A percentile compares a stretch with the other conserved stretches of the same genome.
phyloP scores from a whole-genome alignment of 2,329 filamentous ascomycete species.

The Ceratocystis ficicola region DNA sequence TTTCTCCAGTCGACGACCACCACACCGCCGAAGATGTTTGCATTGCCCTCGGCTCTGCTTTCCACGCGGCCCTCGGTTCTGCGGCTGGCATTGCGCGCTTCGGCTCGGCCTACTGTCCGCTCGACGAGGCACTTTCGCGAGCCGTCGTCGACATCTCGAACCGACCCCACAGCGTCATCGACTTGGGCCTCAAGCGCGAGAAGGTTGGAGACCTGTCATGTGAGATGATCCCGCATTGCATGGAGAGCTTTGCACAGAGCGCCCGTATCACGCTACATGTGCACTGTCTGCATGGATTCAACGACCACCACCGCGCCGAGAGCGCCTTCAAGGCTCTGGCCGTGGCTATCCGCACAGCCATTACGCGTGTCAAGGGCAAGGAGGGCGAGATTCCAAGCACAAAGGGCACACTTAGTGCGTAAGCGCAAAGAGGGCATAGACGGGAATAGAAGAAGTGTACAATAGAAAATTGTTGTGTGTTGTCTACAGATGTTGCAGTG shows the following conservation, averaged over 20 bases:
- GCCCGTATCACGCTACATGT: slow-evolving; percentile 91
- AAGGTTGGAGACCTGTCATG: slow-evolving; percentile 86
- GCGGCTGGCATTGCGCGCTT: slow-evolving; percentile 78
- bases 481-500: background rate
- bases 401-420: slow-evolving; percentile 72
- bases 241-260: slow-evolving; percentile 86
- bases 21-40: slow-evolving; percentile 95
- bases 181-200: slow-evolving; percentile 76
- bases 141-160: slow-evolving; percentile 93
- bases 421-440: background rate
- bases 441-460: background rate
- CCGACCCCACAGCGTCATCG: slow-evolving; percentile 71
- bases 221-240: slow-evolving; percentile 94
- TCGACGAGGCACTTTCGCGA: slow-evolving; percentile 88
- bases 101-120: slow-evolving; percentile 79
- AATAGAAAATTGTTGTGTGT: background rate
- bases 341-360: slow-evolving; percentile 69
- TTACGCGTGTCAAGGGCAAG: slow-evolving; percentile 58
- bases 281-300: slow-evolving; percentile 77
- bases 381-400: slow-evolving; percentile 93
- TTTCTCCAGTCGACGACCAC: slow-evolving; percentile 74
- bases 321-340: slow-evolving; percentile 95
- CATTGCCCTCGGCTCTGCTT: slow-evolving; percentile 77
- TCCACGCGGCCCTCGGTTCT: slow-evolving; percentile 65
- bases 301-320: slow-evolving; percentile 94